Conservation (phyloP, 257 asterid genomes). For the Galeopsis tetrahit region DNA sequence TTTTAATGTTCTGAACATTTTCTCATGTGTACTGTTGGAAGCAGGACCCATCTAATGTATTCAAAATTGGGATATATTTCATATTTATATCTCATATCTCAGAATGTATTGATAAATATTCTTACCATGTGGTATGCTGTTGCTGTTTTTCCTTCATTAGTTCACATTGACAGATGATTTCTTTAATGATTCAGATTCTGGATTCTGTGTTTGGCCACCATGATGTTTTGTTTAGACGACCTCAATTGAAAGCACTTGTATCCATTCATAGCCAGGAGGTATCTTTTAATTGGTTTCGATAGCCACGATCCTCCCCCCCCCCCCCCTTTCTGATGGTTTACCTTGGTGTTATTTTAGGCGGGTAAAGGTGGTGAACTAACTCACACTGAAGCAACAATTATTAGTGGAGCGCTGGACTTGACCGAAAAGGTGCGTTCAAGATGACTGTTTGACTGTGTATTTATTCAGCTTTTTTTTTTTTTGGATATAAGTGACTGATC, state of each 20-base stretch:
- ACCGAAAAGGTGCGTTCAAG: slow-evolving; percentile 71
- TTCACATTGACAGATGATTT: slow-evolving; percentile 12
- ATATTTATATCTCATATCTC: neutral
- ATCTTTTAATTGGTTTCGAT: slow-evolving; percentile 8
- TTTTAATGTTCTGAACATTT: neutral
- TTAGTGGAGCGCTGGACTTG: slow-evolving; percentile 96
- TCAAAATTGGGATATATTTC: neutral
- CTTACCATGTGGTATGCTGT: neutral
- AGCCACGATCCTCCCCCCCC: neutral
- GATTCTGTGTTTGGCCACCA: slow-evolving; percentile 87
- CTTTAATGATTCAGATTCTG: slow-evolving; percentile 53
- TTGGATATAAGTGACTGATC: too few species aligned
- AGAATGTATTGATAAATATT: neutral
- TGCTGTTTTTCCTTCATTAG: neutral
- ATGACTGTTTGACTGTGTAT: too few species aligned
- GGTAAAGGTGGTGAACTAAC: slow-evolving; percentile 98
- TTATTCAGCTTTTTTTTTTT: too few species aligned
- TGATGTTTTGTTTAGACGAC: slow-evolving; percentile 84
- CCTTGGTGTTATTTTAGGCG: slow-evolving; percentile 57
- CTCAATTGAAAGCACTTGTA: slow-evolving; percentile 96
- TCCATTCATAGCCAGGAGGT: slow-evolving; percentile 96
- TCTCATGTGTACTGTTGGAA: too few species aligned
- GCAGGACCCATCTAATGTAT: neutral
- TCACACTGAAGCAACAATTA: slow-evolving; percentile 91
- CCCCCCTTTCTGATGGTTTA: neutral